Evolutionary conservation across 2,329 filamentous ascomycete genomes (phyloP), one percentile per base, ranked within the genome.

Genomic region (Mycosphaerella sp.): DNA sequence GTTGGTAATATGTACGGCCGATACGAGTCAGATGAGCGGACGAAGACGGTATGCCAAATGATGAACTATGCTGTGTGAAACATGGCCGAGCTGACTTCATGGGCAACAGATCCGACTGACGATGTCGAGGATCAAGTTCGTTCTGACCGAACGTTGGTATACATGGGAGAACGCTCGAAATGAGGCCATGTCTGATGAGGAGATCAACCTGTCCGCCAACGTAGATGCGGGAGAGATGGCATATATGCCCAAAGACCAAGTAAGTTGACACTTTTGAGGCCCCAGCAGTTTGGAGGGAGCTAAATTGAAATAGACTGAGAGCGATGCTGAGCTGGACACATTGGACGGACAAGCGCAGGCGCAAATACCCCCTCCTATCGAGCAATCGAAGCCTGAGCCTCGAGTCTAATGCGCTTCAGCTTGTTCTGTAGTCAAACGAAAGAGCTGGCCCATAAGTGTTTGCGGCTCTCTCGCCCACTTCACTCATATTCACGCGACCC

Each of bases 121-220:
- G 23, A 89, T 92, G 81, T 81, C 82, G 66, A 78, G 80, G 44
- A 95, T 97, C 72, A 89, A 89, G 74, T 86, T 93, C 62, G 81
- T 85, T 47, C 76, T 97, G 66, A 92, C 88, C 36, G 91, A 96
- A 74, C 81, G 92, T 65, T 93, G 83, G 75, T 92, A 95, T 73
- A 81, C 87, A 8, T 97, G 89, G 86, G 80, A 88, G 66, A 87
- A 90, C 67, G 89, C 89, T 21, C 74, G 81, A 47, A 73, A 79
- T 55, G 73, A 87, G 59, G 87, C 85, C 6, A 76, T 79, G 73
- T 67, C 73, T 7, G 87, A 92, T 67, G 77, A 79, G 4, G 84
- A 88, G 69, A 77, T 90, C 63, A 74, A 87, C 65, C 69, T 87
- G 26, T 76, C 74, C 31, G 74, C 66, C 12, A 60, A 66, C 48